Evolutionary conservation across 495 filamentous ascomycete species (phyloP), one percentile per base, ranked within the genome.

Genomic region (Xylaria sp.): DNA sequence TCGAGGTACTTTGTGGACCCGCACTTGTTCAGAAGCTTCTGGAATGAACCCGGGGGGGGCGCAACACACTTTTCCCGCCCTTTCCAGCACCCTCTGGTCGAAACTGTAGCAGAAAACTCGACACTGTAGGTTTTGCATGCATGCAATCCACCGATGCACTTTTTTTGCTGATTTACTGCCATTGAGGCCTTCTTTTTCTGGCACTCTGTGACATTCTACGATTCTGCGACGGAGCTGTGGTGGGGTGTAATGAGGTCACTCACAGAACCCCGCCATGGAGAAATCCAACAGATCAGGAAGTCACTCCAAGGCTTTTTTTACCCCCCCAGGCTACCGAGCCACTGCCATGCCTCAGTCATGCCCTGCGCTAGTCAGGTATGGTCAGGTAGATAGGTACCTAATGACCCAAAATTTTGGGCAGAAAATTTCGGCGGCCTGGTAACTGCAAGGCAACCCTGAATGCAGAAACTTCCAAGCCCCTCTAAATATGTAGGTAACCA

Each of bases 11-110:
- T 33, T 14, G 61, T 71, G 69, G 61, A 71, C 46, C 69, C 69
- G 61, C 61, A 65, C 33, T 33, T 40, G 2, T 50, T 71, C 69
- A 40, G 69, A 71, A 71, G 61, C 69, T 71, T 71, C 69, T 71
- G 69, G 69, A 71, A 71, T 65, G 61, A 55, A 71, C 69, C 26
- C 29, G 12, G 61, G 14, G n/a, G 43, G 33, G 41, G 21, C 48
- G 26, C 46, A 29, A 40, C n/a, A 48, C 11, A 65, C 17, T 64
- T 64, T 63, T 58, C 40, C 15, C 17, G 61, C 37, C 9, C 37
- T 40, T 57, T 65, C 69, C 19, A 41, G 69, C 50, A 58, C 44
- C 26, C 26, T 66, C 69, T n/a, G 24, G 50, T 46, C 11, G 2
- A 44, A 35, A 48, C 46, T 14, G 44, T 5, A 15, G 48, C 50